phyloP scores from a whole-genome alignment of 2,329 filamentous ascomycete species.

The Fusarium newnesense region DNA sequence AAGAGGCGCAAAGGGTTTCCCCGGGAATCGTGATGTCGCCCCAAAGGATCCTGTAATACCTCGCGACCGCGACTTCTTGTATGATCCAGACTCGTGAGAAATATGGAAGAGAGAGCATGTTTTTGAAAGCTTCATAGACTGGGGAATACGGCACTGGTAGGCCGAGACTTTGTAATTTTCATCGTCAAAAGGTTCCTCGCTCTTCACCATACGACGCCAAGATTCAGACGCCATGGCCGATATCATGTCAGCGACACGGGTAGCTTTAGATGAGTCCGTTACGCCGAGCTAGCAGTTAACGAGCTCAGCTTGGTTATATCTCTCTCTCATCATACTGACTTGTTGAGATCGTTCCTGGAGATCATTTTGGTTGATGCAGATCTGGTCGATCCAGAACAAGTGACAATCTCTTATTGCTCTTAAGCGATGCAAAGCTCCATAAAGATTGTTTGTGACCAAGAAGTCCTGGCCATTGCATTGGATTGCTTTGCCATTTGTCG shows the following conservation, averaged over 20 bases:
- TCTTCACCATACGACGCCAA: too few species aligned
- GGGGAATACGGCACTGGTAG: neutral
- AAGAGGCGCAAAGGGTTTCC: fast-evolving
- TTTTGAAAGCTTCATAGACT: too few species aligned
- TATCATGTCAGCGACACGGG: neutral
- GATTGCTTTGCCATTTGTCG: neutral
- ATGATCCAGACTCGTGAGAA: neutral
- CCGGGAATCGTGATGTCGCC: neutral
- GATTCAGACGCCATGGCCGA: neutral
- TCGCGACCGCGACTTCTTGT: neutral
- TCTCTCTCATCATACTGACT: neutral
- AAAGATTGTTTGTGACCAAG: neutral
- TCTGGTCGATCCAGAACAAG: neutral
- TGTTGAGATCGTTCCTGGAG: neutral
- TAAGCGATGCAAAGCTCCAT: neutral
- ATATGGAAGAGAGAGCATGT: neutral
- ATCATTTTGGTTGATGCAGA: neutral
- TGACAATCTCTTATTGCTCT: fast-evolving
- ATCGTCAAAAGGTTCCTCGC: neutral
- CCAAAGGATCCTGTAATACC: neutral
- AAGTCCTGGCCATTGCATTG: neutral
- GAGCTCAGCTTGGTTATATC: neutral
- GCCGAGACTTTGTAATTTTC: neutral
- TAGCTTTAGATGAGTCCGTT: neutral
- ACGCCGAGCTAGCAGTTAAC: neutral